phyloP scores from a whole-genome alignment of 2,329 filamentous ascomycete species.

The Pseudogymnoascus sp. region DNA sequence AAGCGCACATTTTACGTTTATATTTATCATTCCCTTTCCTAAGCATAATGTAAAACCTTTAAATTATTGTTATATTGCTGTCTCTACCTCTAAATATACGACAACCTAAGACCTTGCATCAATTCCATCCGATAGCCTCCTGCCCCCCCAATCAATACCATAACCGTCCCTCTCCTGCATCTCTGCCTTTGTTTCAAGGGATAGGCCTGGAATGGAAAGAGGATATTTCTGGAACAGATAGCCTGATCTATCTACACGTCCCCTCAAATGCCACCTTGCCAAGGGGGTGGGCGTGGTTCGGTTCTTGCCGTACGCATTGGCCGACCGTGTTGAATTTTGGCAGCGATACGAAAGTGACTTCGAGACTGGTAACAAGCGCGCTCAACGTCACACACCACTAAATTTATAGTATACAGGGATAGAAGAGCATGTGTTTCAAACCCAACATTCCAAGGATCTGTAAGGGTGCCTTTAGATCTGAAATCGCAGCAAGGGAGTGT shows the following conservation, averaged over 20 bases:
- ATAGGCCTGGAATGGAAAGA: neutral
- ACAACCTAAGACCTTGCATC: neutral
- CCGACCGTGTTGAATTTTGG: too few species aligned
- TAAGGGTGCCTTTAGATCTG: neutral
- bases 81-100: neutral
- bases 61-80: neutral
- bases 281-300: neutral
- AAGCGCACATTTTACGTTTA: neutral
- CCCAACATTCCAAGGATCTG: neutral
- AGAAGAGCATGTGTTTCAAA: neutral
- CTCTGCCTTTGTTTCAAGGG: neutral
- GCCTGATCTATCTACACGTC: neutral
- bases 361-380: neutral
- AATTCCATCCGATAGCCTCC: neutral
- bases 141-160: neutral
- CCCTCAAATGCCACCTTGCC: too few species aligned
- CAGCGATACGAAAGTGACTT: neutral
- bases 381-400: neutral
- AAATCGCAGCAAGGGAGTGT: neutral
- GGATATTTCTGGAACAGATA: neutral
- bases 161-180: neutral
- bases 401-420: neutral
- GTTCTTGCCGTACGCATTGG: too few species aligned
- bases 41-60: neutral
- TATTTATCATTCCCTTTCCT: neutral